Percentiles rank a stretch among this genome's conserved stretches.
Evolutionary conservation across 306 rosid genomes (phyloP).

Genomic region (Fragaria nilgerrensis): DNA sequence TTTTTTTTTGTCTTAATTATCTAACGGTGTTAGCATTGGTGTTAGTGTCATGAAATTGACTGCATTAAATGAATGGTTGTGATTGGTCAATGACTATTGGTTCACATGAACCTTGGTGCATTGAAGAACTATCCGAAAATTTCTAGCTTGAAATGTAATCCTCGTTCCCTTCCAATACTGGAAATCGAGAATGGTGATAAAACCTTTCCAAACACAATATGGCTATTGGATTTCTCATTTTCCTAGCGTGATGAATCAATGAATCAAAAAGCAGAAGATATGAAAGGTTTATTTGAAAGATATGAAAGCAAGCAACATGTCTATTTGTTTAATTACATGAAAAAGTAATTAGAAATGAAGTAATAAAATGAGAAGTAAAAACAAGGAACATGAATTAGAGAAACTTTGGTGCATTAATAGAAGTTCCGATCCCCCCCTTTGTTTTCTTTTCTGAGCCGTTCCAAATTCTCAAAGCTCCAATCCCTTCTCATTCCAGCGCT

Average conservation of each 20-base stretch:
- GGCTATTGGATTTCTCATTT: background rate
- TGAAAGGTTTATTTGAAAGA: background rate
- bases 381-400: background rate
- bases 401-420: background rate
- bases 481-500: constrained; percentile 88
- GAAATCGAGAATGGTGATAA: background rate
- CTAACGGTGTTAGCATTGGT: no score
- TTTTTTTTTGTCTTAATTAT: no score
- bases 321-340: background rate
- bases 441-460: constrained; percentile 24
- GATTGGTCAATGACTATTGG: no score
- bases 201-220: background rate
- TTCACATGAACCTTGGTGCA: no score
- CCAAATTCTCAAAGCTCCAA: constrained; percentile 77
- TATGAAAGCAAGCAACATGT: background rate
- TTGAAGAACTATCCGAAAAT: no score
- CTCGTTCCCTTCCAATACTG: background rate
- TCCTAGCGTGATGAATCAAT: background rate
- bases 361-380: background rate
- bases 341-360: background rate
- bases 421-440: constrained; percentile 26
- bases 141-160: background rate
- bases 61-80: no score
- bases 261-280: background rate
- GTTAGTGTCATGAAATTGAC: no score